These are phyloP conservation scores for Dendrocalamus latiflorus DNA, from an alignment of 202 grass and related monocot genomes.

Conservation along the genomic window DNA sequence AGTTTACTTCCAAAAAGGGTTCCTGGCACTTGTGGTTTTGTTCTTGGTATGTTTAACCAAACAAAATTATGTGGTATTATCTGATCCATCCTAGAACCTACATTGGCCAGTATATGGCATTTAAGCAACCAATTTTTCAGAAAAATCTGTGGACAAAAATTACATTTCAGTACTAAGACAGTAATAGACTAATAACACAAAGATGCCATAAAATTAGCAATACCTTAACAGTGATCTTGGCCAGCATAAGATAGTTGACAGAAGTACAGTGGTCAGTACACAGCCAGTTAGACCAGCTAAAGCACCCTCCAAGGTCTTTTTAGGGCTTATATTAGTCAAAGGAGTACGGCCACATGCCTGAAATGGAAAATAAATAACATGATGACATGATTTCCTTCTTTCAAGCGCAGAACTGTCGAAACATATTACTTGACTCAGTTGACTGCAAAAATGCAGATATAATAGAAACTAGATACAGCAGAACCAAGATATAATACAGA, in stretches of 20 bases:
- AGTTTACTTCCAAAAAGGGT: not conserved
- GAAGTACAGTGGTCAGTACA: constrained; percentile 62
- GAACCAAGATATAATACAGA: not conserved
- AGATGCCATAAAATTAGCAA: not conserved
- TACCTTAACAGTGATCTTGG: too few species aligned
- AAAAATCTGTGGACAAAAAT: not conserved
- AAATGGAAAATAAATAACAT: constrained; percentile 25
- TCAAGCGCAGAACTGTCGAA: constrained; percentile 8
- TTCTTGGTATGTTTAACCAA: constrained; percentile 9
- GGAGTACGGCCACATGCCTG: constrained; percentile 91
- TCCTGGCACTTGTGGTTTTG: not conserved
- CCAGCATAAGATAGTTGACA: constrained; percentile 56
- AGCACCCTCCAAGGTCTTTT: constrained; percentile 94
- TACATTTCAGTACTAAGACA: not conserved
- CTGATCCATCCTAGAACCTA: not conserved
- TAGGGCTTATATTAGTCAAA: constrained; percentile 89
- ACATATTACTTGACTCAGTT: not conserved
- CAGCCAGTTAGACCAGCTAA: constrained; percentile 83
- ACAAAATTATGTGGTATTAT: not conserved
- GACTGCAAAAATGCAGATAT: not conserved
- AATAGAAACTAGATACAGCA: not conserved
- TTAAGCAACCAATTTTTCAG: not conserved
- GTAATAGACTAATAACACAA: constrained; percentile 3
- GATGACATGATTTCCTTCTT: constrained; percentile 10
- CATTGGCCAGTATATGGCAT: not conserved